Evolutionary conservation across 345 rosid genomes (phyloP), one percentile per base, ranked within the genome.

Genomic region (Hibiscus syriacus): DNA sequence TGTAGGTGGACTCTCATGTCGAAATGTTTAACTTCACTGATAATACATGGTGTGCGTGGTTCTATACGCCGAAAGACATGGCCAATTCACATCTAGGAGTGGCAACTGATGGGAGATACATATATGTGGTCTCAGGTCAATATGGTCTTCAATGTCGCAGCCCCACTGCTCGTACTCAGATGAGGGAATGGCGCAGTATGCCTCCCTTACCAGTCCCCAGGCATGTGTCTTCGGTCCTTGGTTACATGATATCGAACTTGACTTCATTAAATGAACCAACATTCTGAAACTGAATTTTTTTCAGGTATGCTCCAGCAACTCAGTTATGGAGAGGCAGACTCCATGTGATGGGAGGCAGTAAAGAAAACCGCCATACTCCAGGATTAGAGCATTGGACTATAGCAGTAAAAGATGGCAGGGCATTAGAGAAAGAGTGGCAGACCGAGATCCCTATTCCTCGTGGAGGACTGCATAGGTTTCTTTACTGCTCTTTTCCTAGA

Each of bases 381-480:
- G 91, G 83, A 20, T 23, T 78, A 54, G 92, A 92, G 29, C 96
- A 92, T 71, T 92, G 95, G 96, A 92, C 92, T 60, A 80, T 90
- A 54, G 92, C 87, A 64, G 89, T 88, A 0, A 86, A 84, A 77
- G 80, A 88, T 72, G 98, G 97, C 34, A 82, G 79, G 74, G 83
- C 86, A 25, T 64, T 85, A 12, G 95, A 88, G 49, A 79, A 81
- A 62, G 58, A 79, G 48, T 92, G 98, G 96, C 75, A 72, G 6
- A 72, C 67, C 16, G 96, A 92, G 78, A 68, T 83, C n/a, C 91
- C 87, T 2, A 86, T 92, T 60, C 96, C 98, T 32, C 86, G 90
- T 45, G 98, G 98, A 54, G 96, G 98, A 70, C 98, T 95, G 2
- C 97, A 92, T 78, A 85, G 95, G 96, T 92, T 30, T 72, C n/a